Base-by-base conservation (phyloP, 768 basidiomycete genomes). In the Podaxis sp. region DNA sequence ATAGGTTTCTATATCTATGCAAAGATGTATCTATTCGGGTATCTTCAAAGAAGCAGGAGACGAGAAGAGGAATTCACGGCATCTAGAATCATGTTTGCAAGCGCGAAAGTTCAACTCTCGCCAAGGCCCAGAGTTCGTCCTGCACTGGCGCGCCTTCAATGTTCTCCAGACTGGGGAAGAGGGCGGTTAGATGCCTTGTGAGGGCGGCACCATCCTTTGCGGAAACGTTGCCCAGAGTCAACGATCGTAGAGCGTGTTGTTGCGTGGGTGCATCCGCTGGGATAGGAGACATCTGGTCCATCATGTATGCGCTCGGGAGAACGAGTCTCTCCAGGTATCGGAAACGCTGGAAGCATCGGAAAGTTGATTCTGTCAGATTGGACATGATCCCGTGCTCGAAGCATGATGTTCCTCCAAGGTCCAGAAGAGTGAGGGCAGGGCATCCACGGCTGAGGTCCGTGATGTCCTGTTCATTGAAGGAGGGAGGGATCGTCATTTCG, bases 291-390 rank as follows among this genome's bases (percentile, higher is more conserved):
- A 46, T 46, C 44, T 46, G 44, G 19, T 46, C 44, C 44, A 46
- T 46, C 19, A 0, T 46, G 19, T 46, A 46, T 19, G 17, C 13
- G 9, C 44, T n/a, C 15, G 44, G 44, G 19, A 46, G 44, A 46
- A 46, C 44, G 54, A 56, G 51, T 22, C 52, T 56, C 28, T 24
- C 59, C 24, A 55, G 69, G 17, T 64, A 57, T 19, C 7, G 44
- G 44, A 46, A 46, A 8, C 19, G 44, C 24, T 22, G 39, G 54
- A 56, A 56, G 19, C 54, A 56, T 40, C 24, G 54, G 24, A 56
- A 24, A 12, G 12, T 42, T 22, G 49, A 26, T 51, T 77, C 78
- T 75, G 33, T 70, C 69, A 52, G 74, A 71, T 53, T 70, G 73
- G 44, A 17, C 44, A 46, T 46, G 44, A 46, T 46, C n/a, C 44